Percentiles rank a stretch among this genome's conserved stretches.
These are phyloP conservation scores for Phytopythium boreale DNA, from an alignment of 352 stramenopile genomes.

Conservation along the genomic window DNA sequence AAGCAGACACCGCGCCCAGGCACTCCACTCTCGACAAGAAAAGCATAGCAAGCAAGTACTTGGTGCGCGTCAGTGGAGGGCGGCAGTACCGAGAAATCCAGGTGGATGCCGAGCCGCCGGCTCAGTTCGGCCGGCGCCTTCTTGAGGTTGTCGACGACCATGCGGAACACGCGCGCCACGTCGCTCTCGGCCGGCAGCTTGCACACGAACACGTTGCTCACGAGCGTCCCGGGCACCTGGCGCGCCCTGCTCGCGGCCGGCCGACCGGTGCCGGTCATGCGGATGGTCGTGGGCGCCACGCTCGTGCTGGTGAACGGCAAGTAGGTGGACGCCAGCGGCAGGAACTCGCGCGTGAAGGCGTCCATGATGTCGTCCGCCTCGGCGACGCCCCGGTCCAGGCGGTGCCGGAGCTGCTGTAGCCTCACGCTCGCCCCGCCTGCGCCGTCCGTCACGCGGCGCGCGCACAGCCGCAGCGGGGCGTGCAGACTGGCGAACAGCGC, in stretches of 20 bases:
- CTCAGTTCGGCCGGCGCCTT: slow-evolving; percentile 32
- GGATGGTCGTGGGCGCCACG: slow-evolving; percentile 16
- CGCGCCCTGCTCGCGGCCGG: no score
- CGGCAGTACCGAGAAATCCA: slow-evolving; percentile 35
- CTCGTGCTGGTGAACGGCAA: slow-evolving; percentile 45
- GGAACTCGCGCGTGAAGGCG: slow-evolving; percentile 32
- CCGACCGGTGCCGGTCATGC: not conserved
- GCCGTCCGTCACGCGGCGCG: not conserved
- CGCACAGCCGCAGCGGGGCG: slow-evolving; percentile 23
- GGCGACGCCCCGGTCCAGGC: slow-evolving; percentile 28
- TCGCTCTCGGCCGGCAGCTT: slow-evolving; percentile 35
- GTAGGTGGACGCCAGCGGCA: slow-evolving; percentile 23
- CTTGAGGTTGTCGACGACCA: slow-evolving; percentile 28
- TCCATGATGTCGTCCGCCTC: slow-evolving; percentile 29
- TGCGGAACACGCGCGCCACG: slow-evolving; percentile 34
- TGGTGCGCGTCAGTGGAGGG: slow-evolving; percentile 9
- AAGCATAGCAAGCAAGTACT: not conserved
- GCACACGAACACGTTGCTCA: slow-evolving; percentile 57
- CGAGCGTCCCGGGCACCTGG: slow-evolving; percentile 23
- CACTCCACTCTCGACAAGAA: not conserved
- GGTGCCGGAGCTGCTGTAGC: slow-evolving; percentile 22
- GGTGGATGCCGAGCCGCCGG: slow-evolving; percentile 29
- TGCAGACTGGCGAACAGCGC: slow-evolving; percentile 46
- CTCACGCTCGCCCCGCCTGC: slow-evolving; percentile 12
- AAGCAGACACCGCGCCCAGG: not conserved